These are phyloP conservation scores for Furcasterigmium sp. DNA, from an alignment of 2,329 filamentous ascomycete species.

Conservation along the genomic window DNA sequence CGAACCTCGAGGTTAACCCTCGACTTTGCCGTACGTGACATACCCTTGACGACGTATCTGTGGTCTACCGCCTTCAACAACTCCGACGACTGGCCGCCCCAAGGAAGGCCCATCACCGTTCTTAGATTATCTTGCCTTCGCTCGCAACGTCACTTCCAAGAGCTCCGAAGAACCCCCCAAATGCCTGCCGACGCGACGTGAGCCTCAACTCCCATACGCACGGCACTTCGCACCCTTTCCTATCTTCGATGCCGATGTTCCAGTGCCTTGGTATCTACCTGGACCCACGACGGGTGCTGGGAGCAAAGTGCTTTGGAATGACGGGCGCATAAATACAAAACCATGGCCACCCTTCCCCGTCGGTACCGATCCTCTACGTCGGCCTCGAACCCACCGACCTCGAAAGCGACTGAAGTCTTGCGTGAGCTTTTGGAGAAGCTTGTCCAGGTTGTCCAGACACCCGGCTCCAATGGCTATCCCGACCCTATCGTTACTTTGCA, in stretches of 20 bases:
- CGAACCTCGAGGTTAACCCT: neutral
- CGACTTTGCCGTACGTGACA: neutral
- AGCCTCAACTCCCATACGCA: slow-evolving; percentile 1
- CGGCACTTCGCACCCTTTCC: neutral
- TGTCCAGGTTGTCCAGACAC: slow-evolving; percentile 14
- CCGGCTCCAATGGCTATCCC: slow-evolving; percentile 37
- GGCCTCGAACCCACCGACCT: slow-evolving; percentile 49
- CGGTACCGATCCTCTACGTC: slow-evolving; percentile 62
- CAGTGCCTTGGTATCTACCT: slow-evolving; percentile 11
- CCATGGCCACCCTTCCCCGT: slow-evolving; percentile 47
- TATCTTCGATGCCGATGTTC: slow-evolving; percentile 10
- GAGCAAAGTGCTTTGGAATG: slow-evolving; percentile 13
- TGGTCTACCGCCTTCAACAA: too few species aligned
- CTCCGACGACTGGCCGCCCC: too few species aligned
- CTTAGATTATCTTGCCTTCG: too few species aligned
- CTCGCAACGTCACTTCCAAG: too few species aligned
- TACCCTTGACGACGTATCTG: too few species aligned
- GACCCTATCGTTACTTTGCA: slow-evolving; percentile 43
- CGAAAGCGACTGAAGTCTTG: slow-evolving; percentile 57
- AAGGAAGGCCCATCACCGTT: too few species aligned
- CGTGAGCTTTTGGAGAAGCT: slow-evolving; percentile 47
- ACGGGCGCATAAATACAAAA: slow-evolving; percentile 14
- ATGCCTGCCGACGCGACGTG: neutral
- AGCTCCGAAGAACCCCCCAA: neutral
- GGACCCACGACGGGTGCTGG: slow-evolving; percentile 28